Conservation (phyloP, 169 alveolate genomes). For the Cryptosporidium bovis region DNA sequence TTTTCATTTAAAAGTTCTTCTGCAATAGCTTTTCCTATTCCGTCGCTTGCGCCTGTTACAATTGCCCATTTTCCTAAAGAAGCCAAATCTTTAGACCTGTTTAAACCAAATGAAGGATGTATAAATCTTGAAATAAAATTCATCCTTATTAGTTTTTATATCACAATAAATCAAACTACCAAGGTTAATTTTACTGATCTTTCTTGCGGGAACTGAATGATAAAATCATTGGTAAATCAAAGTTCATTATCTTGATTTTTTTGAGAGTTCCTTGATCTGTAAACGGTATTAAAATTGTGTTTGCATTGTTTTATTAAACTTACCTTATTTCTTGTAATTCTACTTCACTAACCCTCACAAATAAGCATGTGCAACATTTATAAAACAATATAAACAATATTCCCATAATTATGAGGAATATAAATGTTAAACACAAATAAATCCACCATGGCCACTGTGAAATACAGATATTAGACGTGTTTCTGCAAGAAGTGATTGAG, state of each 20-base stretch:
- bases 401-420: conserved; percentile 31
- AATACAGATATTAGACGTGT: conserved; percentile 35
- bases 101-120: not conserved
- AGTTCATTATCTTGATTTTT: not conserved
- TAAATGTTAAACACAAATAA: conserved; percentile 24
- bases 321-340: conserved; percentile 54
- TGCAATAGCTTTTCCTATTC: conserved; percentile 85
- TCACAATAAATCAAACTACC: not conserved
- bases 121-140: conserved; percentile 10
- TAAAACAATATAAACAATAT: conserved; percentile 17
- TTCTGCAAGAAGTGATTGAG: conserved; percentile 39
- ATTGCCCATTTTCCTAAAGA: conserved; percentile 82
- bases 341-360: conserved; percentile 28
- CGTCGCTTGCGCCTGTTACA: conserved; percentile 87
- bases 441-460: conserved; percentile 74
- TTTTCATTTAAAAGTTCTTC: conserved; percentile 76
- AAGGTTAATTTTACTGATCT: too few relatives aligned
- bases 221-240: too few relatives aligned
- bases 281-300: not conserved
- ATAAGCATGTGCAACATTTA: conserved; percentile 66
- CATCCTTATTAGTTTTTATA: conserved; percentile 3
- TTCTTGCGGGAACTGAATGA: too few relatives aligned
- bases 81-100: conserved; percentile 33
- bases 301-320: not conserved
- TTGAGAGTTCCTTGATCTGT: conserved; percentile 3